Base-by-base conservation (phyloP, 2,329 filamentous ascomycete genomes). In the Podosphaera xanthii region DNA sequence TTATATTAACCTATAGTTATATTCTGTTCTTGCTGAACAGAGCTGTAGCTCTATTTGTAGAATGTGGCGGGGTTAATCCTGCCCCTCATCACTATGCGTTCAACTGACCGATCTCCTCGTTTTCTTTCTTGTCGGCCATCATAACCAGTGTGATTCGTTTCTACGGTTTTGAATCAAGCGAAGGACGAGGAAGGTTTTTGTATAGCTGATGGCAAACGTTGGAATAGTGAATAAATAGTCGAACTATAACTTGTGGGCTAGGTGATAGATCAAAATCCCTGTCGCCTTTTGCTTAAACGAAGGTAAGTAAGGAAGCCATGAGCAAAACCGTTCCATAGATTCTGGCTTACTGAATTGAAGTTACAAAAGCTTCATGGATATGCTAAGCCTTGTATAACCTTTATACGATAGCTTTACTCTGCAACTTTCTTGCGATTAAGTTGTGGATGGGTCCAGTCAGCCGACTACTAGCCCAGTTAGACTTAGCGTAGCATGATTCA, bases 101-200 rank as follows among this genome's bases (percentile, higher is more conserved):
- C 10, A 60, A 70, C 71, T 66, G 59, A 73, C 71, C 71, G 59
- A 69, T 67, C 65, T 70, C 69, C 68, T 71, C 63, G 67, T 66
- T 67, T 66, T 71, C 69, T 64, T 72, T 72, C 64, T 72, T 71
- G 63, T 71, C 69, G 59, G 71, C 69, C 71, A 73, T 73, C 54
- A 57, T 70, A 63, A 59, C 57, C 6, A 40, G 5, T 6, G 6
- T 40, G 10, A 10, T 6, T 40, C 10, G 10, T 40, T 10, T 40
- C 5, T 6, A 40, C 6, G 36, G 10, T 40, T 40, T 50, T 50
- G 8, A 22, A 31, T 8, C n/a, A 22, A 50, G 46, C 46, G 46
- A 50, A 50, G 8, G n/a, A 22, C 22, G 30, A 12, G n/a, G 30
- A 8, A n/a, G n/a, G 8, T 50, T 50, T 31, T 22, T 50, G 10